Base-by-base conservation (phyloP, 1,139 yeast genomes). In the Wickerhamomyces sp. region DNA sequence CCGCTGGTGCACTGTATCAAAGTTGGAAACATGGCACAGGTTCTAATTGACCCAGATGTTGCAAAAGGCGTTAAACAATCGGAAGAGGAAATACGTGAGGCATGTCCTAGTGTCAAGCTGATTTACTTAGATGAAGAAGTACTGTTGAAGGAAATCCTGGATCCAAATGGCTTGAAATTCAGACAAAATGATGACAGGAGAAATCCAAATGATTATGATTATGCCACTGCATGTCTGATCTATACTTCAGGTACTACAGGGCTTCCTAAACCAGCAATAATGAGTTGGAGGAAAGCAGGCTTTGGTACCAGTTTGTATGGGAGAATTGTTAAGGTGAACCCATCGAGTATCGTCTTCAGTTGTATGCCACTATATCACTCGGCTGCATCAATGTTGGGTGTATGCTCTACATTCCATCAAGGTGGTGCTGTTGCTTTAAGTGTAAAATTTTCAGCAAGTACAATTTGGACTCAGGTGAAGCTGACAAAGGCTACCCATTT, bases 321-420 rank as follows among this genome's bases (percentile, higher is more conserved):
- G 1, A 74, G 75, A 52, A 83, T 87, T 44, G 78, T 86, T 72
- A 76, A 81, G 51, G 72, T 89, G 54, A 65, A 68, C n/a, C 52
- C 64, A 5, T 60, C 67, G 4, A 80, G 87, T 26, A 78, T 76
- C 10, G 82, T 89, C 8, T 85, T 86, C 66, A 87, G 96, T 0
- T 89, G 96, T 4, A 91, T 93, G 98, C 98, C 99, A 1, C 69
- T 93, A 51, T 93, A 91, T 61, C 98, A 93, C 64, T 89, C 96
- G 1, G 91, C 98, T 0, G 97, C 97, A 3, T 85, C 96, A 0
- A 76, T 89, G 67, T 69, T 91, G 49, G 97, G 97, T 5, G 81
- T 86, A 13, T 73, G 93, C 61, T 89, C 96, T 1, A 75, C 84
- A 0, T 69, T 85, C 43, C 71, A 79, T 41, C 84, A 82, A 45